Conservation (phyloP, 805 yeast species). For the Cyberlindnera mrakii region DNA sequence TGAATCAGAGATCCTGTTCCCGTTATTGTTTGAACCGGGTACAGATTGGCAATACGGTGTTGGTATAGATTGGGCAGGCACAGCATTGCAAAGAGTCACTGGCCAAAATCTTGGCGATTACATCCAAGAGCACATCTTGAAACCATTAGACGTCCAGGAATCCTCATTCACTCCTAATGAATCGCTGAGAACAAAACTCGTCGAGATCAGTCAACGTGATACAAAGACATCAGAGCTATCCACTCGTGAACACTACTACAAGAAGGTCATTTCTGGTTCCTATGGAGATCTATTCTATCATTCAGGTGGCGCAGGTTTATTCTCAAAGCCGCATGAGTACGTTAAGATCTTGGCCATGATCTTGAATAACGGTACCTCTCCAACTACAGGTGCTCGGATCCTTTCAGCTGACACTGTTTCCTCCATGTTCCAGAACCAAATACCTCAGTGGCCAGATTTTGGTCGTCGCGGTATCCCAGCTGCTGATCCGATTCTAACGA, state of each 20-base stretch:
- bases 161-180: conserved; percentile 22
- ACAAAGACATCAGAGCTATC: conserved; percentile 10
- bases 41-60: conserved; percentile 30
- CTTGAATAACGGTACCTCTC: conserved; percentile 36
- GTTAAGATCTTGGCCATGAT: conserved; percentile 32
- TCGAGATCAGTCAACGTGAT: conserved; percentile 19
- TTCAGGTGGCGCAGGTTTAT: conserved; percentile 40
- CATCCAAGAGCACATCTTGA: conserved; percentile 23
- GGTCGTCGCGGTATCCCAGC: conserved; percentile 14
- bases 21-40: conserved; percentile 33
- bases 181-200: conserved; percentile 16
- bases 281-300: conserved; percentile 13
- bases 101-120: conserved; percentile 26
- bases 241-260: conserved; percentile 9
- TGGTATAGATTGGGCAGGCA: conserved; percentile 33
- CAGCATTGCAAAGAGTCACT: conserved; percentile 25
- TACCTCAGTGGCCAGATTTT: conserved; percentile 25
- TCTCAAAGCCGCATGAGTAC: conserved; percentile 34
- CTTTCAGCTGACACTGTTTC: conserved; percentile 28
- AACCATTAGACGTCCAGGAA: conserved; percentile 26
- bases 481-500: conserved; percentile 10
- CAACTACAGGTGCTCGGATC: conserved; percentile 27
- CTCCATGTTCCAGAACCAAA: conserved; percentile 26
- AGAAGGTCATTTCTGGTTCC: conserved; percentile 1
- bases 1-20: conserved; percentile 15